phyloP scores from a whole-genome alignment of 495 filamentous ascomycete species.

The Eremomyces bilateralis region DNA sequence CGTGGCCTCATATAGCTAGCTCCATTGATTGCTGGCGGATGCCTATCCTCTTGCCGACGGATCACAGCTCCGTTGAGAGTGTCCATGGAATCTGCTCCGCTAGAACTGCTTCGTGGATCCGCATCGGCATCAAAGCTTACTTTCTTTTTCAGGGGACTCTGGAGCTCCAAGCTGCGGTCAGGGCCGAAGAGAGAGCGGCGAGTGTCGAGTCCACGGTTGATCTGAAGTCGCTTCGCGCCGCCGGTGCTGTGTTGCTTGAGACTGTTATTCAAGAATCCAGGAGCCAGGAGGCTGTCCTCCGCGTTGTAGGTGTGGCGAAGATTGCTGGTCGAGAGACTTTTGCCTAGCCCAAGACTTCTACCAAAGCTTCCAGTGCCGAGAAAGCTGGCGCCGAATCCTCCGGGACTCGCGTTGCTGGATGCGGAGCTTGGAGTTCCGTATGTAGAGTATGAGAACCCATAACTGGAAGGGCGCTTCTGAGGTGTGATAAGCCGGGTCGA shows the following conservation, averaged over 20 bases:
- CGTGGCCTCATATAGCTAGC: conserved; percentile 45
- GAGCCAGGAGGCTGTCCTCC: conserved; percentile 64
- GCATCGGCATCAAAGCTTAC: conserved; percentile 67
- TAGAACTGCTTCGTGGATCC: conserved; percentile 1
- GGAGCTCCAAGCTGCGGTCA: conserved; percentile 15
- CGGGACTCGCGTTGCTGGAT: conserved; percentile 42
- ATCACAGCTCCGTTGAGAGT: conserved; percentile 20
- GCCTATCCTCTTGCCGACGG: conserved; percentile 19
- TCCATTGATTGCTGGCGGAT: conserved; percentile 22
- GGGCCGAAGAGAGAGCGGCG: conserved; percentile 24
- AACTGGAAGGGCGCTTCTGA: conserved; percentile 46
- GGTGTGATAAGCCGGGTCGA: conserved; percentile 62
- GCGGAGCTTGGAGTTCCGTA: conserved; percentile 64
- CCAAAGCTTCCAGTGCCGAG: conserved; percentile 36
- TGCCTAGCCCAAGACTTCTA: conserved; percentile 27
- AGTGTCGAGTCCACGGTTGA: conserved; percentile 67
- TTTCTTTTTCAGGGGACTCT: conserved; percentile 40
- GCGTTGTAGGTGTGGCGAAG: conserved; percentile 38
- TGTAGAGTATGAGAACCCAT: conserved; percentile 74
- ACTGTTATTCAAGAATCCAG: conserved; percentile 44
- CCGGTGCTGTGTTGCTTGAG: too few relatives aligned
- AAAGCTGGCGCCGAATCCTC: conserved; percentile 41
- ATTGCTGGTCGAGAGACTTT: conserved; percentile 47
- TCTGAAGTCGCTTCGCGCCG: conserved; percentile 82
- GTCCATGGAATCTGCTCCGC: conserved; percentile 6